phyloP scores from a whole-genome alignment of 1,139 yeast species.

The Candida frijolesensis region DNA sequence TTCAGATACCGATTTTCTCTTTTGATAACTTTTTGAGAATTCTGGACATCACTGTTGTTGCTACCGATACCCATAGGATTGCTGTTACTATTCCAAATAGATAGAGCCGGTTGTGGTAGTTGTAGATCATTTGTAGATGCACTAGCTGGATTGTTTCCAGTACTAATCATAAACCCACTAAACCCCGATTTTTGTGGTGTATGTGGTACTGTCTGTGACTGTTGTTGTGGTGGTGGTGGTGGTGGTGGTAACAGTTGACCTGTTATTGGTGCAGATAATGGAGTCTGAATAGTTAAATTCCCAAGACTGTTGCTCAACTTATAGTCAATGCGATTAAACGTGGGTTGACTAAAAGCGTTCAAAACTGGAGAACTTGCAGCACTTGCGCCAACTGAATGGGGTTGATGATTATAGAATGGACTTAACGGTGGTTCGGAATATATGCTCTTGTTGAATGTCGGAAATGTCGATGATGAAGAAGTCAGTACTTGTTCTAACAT shows the following conservation, averaged over 20 bases:
- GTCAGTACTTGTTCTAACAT: neutral
- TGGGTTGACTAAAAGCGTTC: neutral
- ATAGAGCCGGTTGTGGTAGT: neutral
- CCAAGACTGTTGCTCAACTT: conserved; percentile 1
- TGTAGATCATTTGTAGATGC: neutral
- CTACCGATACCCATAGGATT: neutral
- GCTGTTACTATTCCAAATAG: conserved; percentile 6
- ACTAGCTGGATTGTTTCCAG: neutral
- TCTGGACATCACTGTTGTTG: neutral
- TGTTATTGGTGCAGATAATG: neutral
- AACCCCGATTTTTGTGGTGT: neutral
- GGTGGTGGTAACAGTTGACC: neutral
- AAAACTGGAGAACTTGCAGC: conserved; percentile 6
- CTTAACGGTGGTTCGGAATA: conserved; percentile 6
- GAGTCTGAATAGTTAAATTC: neutral
- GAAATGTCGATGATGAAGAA: neutral
- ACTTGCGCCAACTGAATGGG: neutral
- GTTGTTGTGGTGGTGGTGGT: neutral
- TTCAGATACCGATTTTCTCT: conserved; percentile 23
- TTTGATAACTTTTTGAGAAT: neutral
- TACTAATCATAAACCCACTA: conserved; percentile 3
- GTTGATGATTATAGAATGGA: conserved; percentile 1
- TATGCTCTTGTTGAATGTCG: neutral
- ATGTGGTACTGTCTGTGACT: neutral
- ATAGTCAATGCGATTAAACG: conserved; percentile 1